Conservation (phyloP, 208 protist species). For the Crithidia sp. region DNA sequence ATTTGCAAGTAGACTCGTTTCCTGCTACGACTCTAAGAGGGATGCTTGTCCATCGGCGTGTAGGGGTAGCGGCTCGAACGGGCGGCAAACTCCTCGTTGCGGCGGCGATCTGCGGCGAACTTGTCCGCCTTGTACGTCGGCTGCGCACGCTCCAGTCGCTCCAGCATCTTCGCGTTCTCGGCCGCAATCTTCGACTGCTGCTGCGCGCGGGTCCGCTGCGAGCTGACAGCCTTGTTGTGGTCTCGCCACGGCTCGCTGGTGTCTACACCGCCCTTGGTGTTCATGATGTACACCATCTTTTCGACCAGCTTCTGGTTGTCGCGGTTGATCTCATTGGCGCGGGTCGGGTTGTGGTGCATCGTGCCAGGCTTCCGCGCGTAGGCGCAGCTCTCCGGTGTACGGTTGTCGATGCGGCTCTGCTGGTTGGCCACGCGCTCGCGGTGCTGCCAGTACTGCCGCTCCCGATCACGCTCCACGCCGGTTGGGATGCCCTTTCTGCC, state of each 20-base stretch:
- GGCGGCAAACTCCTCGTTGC: constrained; percentile 59
- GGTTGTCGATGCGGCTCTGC: constrained; percentile 57
- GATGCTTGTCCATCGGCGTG: constrained; percentile 35
- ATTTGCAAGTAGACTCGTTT: neutral
- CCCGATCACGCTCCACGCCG: constrained; percentile 38
- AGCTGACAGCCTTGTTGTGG: constrained; percentile 46
- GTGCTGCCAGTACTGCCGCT: constrained; percentile 59
- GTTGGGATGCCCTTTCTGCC: constrained; percentile 24
- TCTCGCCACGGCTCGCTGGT: constrained; percentile 67
- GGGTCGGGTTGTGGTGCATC: constrained; percentile 29
- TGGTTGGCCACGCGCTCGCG: constrained; percentile 50
- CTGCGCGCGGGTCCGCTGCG: constrained; percentile 44
- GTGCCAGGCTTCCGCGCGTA: constrained; percentile 44
- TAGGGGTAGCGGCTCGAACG: constrained; percentile 69
- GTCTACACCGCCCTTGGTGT: constrained; percentile 61
- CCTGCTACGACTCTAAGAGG: neutral
- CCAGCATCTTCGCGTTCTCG: constrained; percentile 64
- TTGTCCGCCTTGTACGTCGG: constrained; percentile 55
- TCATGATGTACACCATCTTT: constrained; percentile 73
- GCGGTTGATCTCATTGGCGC: constrained; percentile 42
- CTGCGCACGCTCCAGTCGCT: constrained; percentile 50
- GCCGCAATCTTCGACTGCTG: constrained; percentile 42
- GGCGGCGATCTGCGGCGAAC: constrained; percentile 44
- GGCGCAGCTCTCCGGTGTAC: constrained; percentile 35
- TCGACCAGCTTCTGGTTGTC: constrained; percentile 67